Evolutionary conservation across 495 filamentous ascomycete genomes (phyloP).

Genomic region (Aspergillus ellipticus): DNA sequence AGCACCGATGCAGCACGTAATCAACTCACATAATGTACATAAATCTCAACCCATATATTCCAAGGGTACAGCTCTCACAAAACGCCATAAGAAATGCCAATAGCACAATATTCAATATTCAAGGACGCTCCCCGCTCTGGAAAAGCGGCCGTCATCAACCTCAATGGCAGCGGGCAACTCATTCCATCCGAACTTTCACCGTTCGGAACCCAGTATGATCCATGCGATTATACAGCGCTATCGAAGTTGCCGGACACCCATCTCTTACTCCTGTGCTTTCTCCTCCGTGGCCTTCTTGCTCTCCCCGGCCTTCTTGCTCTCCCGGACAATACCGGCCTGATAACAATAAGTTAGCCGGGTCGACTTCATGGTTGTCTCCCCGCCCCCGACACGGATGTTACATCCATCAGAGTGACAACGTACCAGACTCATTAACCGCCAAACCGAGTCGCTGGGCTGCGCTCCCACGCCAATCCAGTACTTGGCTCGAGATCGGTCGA

Average conservation of each 20-base stretch:
- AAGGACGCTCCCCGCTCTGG: background rate
- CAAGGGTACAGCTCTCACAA: constrained; percentile 22
- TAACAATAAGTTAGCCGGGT: background rate
- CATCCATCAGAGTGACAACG: constrained; percentile 22
- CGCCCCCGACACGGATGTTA: background rate
- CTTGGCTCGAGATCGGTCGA: constrained; percentile 75
- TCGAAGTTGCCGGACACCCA: background rate
- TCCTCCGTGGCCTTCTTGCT: no score
- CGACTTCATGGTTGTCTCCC: background rate
- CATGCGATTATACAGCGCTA: constrained; percentile 3
- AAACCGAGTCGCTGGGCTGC: constrained; percentile 84
- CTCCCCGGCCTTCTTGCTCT: constrained; percentile 2
- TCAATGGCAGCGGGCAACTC: background rate
- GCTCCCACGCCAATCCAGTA: constrained; percentile 98
- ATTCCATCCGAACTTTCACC: background rate
- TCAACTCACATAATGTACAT: constrained; percentile 22
- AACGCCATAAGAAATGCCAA: constrained; percentile 38
- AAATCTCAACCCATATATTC: constrained; percentile 12
- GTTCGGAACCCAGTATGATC: background rate
- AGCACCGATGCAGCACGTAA: constrained; percentile 9
- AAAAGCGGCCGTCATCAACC: background rate
- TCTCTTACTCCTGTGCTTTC: background rate
- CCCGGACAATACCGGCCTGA: constrained; percentile 15
- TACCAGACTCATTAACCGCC: constrained; percentile 85
- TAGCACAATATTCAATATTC: constrained; percentile 8